Base-by-base conservation (phyloP, 2,329 filamentous ascomycete genomes). In the Tolypocladium guangdongense region DNA sequence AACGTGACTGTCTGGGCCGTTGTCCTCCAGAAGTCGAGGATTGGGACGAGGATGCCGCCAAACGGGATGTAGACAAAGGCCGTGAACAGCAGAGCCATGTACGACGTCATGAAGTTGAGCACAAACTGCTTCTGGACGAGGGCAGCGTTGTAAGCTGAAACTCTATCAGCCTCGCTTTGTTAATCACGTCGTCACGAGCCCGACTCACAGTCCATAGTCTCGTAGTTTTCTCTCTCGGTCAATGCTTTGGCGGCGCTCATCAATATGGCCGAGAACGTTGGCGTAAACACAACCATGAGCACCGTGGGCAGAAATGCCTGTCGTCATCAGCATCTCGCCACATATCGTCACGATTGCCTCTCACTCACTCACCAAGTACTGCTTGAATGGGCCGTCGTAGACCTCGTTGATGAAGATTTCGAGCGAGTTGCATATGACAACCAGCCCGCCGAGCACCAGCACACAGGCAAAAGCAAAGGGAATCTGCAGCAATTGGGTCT, bases 371-470 rank as follows among this genome's bases (percentile, higher is more conserved):
- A 91, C 90, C 60, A 99, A 68, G 55, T 95, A 85, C 22, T 81
- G 80, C 72, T 97, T 95, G 58, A 95, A 83, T 0, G 90, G 90
- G 0, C 93, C 93, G 55, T 84, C 81, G 68, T 99, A 97, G 18
- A 97, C 84, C 69, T 99, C 90, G 0, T 88, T 91, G 60, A 99
- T 89, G 71, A 97, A 96, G 35, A 97, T 89, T 66, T 99, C 93
- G 56, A 96, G 88, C 8, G 85, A 88, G 68, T 97, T 97, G 64
- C 89, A 93, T 16, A 82, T 82, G 14, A 88, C 83, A 58, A 97
- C 96, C 60, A 97, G 75, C 20, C 83, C 83, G 1, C 92, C 92
- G 7, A 97, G 78, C 1, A 87, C 80, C 27, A 83, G 54, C 8
- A 85, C 74, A 35, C 90, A 91, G 12, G 82, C 76, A 6, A 95